Evolutionary conservation across 805 yeast species (phyloP).

Genomic region (Saccharomycopsis capsularis): DNA sequence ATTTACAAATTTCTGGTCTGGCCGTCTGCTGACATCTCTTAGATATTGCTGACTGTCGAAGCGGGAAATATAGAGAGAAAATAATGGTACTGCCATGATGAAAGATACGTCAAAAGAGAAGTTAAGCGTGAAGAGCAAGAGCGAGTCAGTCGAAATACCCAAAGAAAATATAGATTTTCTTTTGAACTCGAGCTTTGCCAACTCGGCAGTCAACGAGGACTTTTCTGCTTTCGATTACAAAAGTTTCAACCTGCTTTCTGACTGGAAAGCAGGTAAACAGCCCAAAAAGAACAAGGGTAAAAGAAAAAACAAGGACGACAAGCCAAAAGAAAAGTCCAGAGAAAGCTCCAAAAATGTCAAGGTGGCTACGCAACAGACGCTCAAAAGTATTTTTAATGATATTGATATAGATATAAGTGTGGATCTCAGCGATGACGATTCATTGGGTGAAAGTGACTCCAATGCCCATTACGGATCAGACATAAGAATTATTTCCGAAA

Average conservation of each 20-base stretch:
- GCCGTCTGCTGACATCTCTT: too few relatives aligned
- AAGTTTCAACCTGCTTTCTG: background rate
- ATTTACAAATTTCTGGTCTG: too few relatives aligned
- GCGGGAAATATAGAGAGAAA: too few relatives aligned
- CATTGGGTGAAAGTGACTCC: background rate
- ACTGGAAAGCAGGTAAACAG: background rate
- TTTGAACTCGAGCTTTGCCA: background rate
- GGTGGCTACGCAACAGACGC: too few relatives aligned
- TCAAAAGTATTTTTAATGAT: background rate
- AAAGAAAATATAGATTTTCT: background rate
- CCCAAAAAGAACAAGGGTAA: background rate
- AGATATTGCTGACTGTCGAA: too few relatives aligned
- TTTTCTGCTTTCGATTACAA: background rate
- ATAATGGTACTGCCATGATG: too few relatives aligned
- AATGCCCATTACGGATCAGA: too few relatives aligned
- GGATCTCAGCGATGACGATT: background rate
- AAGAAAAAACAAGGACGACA: background rate
- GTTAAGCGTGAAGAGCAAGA: background rate
- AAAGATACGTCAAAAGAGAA: background rate
- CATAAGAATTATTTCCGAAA: too few relatives aligned
- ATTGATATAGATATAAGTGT: conserved; percentile 4
- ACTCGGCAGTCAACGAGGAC: background rate
- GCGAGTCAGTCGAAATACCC: background rate
- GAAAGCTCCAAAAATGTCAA: background rate
- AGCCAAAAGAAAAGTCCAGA: background rate